A percentile compares a stretch with the other conserved stretches of the same genome.
Conservation (phyloP, 495 filamentous ascomycete genomes). For the Eremomyces bilateralis region DNA sequence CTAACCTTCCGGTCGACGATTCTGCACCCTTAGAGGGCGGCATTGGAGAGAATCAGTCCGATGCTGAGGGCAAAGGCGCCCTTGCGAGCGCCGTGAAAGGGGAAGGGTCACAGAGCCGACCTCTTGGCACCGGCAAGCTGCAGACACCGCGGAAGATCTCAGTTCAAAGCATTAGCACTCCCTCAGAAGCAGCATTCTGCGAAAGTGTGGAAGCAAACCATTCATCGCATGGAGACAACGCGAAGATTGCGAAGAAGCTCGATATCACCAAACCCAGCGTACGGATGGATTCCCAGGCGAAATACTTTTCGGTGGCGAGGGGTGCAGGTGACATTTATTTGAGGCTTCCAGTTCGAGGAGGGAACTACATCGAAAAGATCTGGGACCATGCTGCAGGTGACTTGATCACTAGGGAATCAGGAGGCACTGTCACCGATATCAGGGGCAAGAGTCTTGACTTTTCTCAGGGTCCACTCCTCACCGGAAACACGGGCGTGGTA, state of each 20-base stretch:
- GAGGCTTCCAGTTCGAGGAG: constrained; percentile 56
- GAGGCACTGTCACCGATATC: constrained; percentile 75
- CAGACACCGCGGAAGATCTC: constrained; percentile 38
- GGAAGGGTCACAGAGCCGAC: constrained; percentile 54
- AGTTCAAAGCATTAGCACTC: constrained; percentile 56
- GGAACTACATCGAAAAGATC: constrained; percentile 87
- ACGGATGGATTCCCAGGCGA: constrained; percentile 90
- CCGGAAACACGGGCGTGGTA: constrained; percentile 78
- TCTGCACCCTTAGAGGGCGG: constrained; percentile 38
- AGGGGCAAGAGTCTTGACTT: constrained; percentile 67
- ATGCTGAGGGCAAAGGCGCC: constrained; percentile 50
- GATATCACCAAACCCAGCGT: constrained; percentile 74
- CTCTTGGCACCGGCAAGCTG: constrained; percentile 38
- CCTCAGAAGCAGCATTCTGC: constrained; percentile 69
- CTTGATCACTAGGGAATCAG: constrained; percentile 82
- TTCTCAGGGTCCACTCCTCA: constrained; percentile 62
- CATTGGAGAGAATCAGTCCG: constrained; percentile 44
- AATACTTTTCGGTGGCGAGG: constrained; percentile 89
- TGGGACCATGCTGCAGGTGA: constrained; percentile 99
- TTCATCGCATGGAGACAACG: constrained; percentile 69
- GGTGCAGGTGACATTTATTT: constrained; percentile 91
- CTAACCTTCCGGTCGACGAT: constrained; percentile 78
- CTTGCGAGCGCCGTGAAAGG: constrained; percentile 62
- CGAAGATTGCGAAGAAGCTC: constrained; percentile 58
- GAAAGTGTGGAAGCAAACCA: constrained; percentile 87